These are phyloP conservation scores for Nakazawaea molendinolei DNA, from an alignment of 805 yeast genomes.

Conservation along the genomic window DNA sequence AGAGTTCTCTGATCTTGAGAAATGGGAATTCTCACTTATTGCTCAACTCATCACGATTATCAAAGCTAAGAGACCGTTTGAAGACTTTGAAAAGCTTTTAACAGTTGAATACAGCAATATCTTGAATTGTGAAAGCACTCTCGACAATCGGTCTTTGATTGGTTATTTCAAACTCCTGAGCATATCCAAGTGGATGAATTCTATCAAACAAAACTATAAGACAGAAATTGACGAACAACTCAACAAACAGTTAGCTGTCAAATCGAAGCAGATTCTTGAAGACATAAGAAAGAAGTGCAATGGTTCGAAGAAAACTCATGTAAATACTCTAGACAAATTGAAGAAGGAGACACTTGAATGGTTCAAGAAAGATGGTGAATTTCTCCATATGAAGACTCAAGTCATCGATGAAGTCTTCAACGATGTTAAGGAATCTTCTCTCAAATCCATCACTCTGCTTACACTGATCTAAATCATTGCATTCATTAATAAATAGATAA, in stretches of 20 bases:
- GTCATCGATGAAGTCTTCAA: no score
- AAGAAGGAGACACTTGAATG: no score
- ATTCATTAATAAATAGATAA: no score
- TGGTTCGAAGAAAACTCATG: no score
- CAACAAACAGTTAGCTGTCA: constrained; percentile 4
- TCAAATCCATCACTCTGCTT: no score
- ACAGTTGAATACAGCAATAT: not conserved
- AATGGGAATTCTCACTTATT: constrained; percentile 22
- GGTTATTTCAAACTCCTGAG: constrained; percentile 19
- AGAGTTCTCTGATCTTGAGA: constrained; percentile 29
- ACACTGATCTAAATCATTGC: no score
- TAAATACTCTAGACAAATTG: no score
- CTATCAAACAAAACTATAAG: constrained; percentile 7
- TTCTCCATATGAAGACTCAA: no score
- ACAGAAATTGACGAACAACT: not conserved
- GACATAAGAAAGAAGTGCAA: no score
- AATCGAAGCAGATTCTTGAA: no score
- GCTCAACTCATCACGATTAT: constrained; percentile 14
- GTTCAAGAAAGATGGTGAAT: no score
- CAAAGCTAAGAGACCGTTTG: not conserved
- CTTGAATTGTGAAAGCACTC: not conserved
- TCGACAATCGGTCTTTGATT: constrained; percentile 10
- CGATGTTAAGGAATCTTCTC: no score
- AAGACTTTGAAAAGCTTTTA: not conserved
- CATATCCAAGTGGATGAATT: constrained; percentile 17